Evolutionary conservation across 2,329 filamentous ascomycete species (phyloP), one percentile per base, ranked within the genome.

Genomic region (Hansfordia pulvinata): DNA sequence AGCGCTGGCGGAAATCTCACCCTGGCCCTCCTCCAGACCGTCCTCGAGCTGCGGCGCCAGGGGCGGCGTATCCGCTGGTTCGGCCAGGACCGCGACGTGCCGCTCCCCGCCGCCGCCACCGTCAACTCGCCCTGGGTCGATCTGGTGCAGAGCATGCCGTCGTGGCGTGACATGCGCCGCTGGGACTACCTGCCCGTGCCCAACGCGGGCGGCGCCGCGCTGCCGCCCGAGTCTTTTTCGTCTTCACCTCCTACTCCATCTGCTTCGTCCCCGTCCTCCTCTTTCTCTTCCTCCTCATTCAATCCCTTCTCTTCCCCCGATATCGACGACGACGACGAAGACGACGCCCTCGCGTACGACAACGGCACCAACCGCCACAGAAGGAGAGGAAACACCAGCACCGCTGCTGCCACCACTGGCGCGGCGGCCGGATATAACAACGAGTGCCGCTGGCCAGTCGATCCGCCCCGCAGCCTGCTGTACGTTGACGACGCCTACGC

Each of bases 1-100:
- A 70, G 69, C 30, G 81, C 83, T 3, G 82, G 83, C 10, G 82
- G 78, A 3, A 80, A 79, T 37, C 64, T 88, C 20, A 53, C 60
- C 10, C 60, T 83, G 10, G 65, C 69, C 1, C 61, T 90, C 0
- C 56, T 80, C 1, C 78, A 83, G 44, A 59, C 78, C 0, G 41
- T 88, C 2, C 59, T 86, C 2, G 68, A 84, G 30, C 54, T 86
- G 10, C 49, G 52, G 20, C 54, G 61, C 28, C 49, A 55, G 35
- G 41, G 49, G 33, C 33, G 55, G 2, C 62, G 48, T 2, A 53
- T 84, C 15, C 34, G 42, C 4, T 85, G 77, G 64, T 62, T 79
- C 40, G 75, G 74, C 20, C 44, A 57, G 27, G 43, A 56, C 4
- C 63, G 75, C 14, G 46, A 58, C 1, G 50, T 84, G 0, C 76